Conservation (phyloP, 768 basidiomycete genomes). For the Chalciporus sphaerocephalus region DNA sequence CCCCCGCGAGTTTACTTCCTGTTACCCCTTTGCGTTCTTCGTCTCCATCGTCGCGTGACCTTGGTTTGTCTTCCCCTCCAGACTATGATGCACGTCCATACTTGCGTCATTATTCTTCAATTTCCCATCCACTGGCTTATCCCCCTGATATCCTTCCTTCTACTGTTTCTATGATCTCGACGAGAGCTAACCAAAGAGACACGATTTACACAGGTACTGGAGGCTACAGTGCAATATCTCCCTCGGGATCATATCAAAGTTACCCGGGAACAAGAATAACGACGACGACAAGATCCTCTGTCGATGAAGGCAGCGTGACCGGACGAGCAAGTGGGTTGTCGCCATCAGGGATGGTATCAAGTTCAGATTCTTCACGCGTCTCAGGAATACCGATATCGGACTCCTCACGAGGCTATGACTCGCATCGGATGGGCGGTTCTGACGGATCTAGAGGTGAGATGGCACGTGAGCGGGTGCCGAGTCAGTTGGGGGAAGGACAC, state of each 20-base stretch:
- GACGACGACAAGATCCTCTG: constrained; percentile 19
- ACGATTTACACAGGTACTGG: constrained; percentile 12
- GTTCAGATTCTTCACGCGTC: constrained; percentile 9
- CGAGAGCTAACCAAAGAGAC: constrained; percentile 10
- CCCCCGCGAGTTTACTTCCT: constrained; percentile 4
- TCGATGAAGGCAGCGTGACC: constrained; percentile 12
- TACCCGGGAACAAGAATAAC: constrained; percentile 17
- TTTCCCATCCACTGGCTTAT: background rate
- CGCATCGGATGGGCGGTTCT: background rate
- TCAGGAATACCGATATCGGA: constrained; percentile 5
- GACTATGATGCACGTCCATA: background rate
- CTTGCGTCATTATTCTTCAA: background rate
- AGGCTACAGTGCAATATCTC: constrained; percentile 17
- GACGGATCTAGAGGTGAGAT: background rate
- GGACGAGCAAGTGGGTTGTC: constrained; percentile 15
- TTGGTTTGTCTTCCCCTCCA: background rate
- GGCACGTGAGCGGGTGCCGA: background rate
- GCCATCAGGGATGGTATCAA: constrained; percentile 2
- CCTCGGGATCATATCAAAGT: constrained; percentile 22
- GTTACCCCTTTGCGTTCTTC: background rate
- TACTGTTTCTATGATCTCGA: background rate
- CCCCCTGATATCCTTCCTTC: background rate
- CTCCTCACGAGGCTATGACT: background rate
- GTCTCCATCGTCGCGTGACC: background rate
- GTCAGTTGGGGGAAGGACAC: background rate